A percentile compares a stretch with the other conserved stretches of the same genome.
Evolutionary conservation across 345 rosid species (phyloP).

Genomic region (Sisymbrium altissimum): DNA sequence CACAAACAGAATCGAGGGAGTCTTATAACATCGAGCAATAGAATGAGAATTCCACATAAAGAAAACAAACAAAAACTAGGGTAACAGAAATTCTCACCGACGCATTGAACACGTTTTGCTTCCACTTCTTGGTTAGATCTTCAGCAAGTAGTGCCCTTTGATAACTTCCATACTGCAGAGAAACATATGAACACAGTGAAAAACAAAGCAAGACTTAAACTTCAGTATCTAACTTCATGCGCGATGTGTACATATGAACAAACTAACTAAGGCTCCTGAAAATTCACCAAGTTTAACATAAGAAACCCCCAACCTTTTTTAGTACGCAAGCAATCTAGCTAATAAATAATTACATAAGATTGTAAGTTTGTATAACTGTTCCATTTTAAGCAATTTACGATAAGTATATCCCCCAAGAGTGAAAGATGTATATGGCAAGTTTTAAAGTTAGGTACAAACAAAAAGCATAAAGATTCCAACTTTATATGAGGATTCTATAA

Average conservation of each 20-base stretch:
- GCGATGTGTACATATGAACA: neutral
- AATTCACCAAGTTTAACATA: neutral
- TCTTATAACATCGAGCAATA: conserved; percentile 10
- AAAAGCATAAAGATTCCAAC: conserved; percentile 29
- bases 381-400: conserved; percentile 6
- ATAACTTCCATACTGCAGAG: conserved; percentile 64
- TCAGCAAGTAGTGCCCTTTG: conserved; percentile 62
- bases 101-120: conserved; percentile 51
- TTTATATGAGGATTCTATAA: conserved; percentile 5
- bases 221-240: neutral
- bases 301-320: neutral
- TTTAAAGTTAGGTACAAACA: neutral
- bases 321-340: neutral
- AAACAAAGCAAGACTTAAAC: neutral
- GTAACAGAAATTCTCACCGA: conserved; percentile 41
- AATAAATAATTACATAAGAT: neutral
- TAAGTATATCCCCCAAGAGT: neutral
- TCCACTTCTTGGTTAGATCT: conserved; percentile 88
- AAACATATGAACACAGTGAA: neutral
- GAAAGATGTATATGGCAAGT: conserved; percentile 3
- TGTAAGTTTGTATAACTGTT: too few relatives aligned
- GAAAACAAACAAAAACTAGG: neutral
- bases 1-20: conserved; percentile 1
- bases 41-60: neutral
- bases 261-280: neutral